phyloP scores from a whole-genome alignment of 805 yeast species.

The Tetrapisispora pingtungensis region DNA sequence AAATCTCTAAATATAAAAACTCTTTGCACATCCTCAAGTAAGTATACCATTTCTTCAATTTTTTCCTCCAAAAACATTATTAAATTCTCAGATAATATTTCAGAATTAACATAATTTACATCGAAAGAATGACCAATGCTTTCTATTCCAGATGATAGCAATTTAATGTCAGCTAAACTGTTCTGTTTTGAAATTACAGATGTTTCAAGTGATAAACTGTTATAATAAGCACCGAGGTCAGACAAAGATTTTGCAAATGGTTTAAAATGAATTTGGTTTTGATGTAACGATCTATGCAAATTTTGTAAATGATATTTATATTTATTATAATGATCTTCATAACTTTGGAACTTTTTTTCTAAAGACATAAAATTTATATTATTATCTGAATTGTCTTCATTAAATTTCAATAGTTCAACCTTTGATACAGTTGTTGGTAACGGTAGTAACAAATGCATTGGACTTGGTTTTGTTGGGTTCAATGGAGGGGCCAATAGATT shows the following conservation, averaged over 20 bases:
- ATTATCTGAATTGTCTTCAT: neutral
- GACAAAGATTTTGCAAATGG: conserved; percentile 57
- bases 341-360: conserved; percentile 33
- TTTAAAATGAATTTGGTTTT: conserved; percentile 31
- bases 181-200: conserved; percentile 47
- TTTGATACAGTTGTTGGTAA: conserved; percentile 41
- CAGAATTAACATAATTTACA: conserved; percentile 46
- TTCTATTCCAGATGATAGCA: conserved; percentile 50
- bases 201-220: conserved; percentile 48
- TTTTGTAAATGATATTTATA: conserved; percentile 21
- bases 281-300: conserved; percentile 21
- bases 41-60: conserved; percentile 27
- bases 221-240: conserved; percentile 65
- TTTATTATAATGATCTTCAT: conserved; percentile 29
- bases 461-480: conserved; percentile 45
- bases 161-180: conserved; percentile 19
- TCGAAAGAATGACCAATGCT: conserved; percentile 82
- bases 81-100: conserved; percentile 34
- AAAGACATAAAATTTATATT: conserved; percentile 15
- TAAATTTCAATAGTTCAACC: conserved; percentile 15
- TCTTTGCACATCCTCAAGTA: conserved; percentile 27
- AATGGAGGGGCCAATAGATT: conserved; percentile 52
- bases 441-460: conserved; percentile 55
- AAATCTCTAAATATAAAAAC: conserved; percentile 52
- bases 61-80: conserved; percentile 33